Evolutionary conservation across 768 basidiomycete species (phyloP).

Genomic region (Brasilioporus rufonigricans): DNA sequence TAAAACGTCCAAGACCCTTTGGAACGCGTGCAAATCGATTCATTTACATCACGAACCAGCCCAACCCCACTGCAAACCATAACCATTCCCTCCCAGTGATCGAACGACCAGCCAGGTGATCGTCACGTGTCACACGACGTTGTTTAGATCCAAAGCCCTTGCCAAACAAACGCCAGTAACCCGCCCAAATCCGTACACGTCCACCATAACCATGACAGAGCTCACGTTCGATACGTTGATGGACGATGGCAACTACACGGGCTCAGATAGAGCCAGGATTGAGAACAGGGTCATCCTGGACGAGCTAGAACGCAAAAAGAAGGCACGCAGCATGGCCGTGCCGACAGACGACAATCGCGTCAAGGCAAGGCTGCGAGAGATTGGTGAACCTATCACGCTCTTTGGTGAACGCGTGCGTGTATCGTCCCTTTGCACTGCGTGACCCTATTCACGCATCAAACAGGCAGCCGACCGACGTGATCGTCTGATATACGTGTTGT

Average conservation of each 20-base stretch:
- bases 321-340: slow-evolving; percentile 88
- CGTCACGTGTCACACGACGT: slow-evolving; percentile 11
- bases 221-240: slow-evolving; percentile 72
- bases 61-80: neutral
- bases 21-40: slow-evolving; percentile 1
- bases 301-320: slow-evolving; percentile 97
- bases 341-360: slow-evolving; percentile 97
- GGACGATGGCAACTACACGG: slow-evolving; percentile 75
- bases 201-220: slow-evolving; percentile 67
- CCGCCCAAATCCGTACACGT: slow-evolving; percentile 14
- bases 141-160: slow-evolving; percentile 33
- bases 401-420: slow-evolving; percentile 94
- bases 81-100: too few species aligned
- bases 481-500: slow-evolving; percentile 90
- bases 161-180: slow-evolving; percentile 34
- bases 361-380: slow-evolving; percentile 82
- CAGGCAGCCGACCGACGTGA: slow-evolving; percentile 96
- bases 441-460: slow-evolving; percentile 17
- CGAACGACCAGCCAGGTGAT: neutral
- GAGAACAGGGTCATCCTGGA: slow-evolving; percentile 89
- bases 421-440: neutral
- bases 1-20: slow-evolving; percentile 18
- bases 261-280: slow-evolving; percentile 69
- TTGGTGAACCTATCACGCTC: slow-evolving; percentile 95
- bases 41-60: neutral